phyloP scores from a whole-genome alignment of 2,329 filamentous ascomycete species.

The Capronia epimyces region DNA sequence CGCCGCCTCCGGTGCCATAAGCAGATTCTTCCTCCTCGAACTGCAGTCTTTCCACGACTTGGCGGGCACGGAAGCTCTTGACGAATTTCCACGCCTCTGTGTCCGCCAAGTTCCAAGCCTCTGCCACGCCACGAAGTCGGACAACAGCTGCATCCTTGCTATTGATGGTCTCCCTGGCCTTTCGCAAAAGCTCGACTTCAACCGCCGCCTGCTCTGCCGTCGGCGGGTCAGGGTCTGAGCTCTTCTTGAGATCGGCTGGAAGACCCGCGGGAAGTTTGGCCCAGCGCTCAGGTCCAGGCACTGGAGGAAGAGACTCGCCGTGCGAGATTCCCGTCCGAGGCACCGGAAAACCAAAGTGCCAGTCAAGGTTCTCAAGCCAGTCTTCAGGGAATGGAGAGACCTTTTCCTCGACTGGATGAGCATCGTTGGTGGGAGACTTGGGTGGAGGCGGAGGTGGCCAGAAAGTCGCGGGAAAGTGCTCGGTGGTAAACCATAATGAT shows the following conservation, averaged over 20 bases:
- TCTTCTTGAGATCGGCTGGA: slow-evolving; percentile 36
- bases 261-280: slow-evolving; percentile 41
- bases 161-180: slow-evolving; percentile 44
- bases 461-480: slow-evolving; percentile 44
- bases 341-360: slow-evolving; percentile 81
- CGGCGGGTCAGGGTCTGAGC: slow-evolving; percentile 36
- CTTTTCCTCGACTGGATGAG: slow-evolving; percentile 26
- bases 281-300: slow-evolving; percentile 54
- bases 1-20: slow-evolving; percentile 12
- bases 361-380: slow-evolving; percentile 64
- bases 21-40: slow-evolving; percentile 55
- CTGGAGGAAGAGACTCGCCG: slow-evolving; percentile 53
- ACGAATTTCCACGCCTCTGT: slow-evolving; percentile 62
- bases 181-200: slow-evolving; percentile 48
- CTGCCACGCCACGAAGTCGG: slow-evolving; percentile 42
- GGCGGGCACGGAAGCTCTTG: slow-evolving; percentile 53
- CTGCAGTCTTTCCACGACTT: slow-evolving; percentile 51
- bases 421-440: slow-evolving; percentile 30
- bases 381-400: slow-evolving; percentile 43
- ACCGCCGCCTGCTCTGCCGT: slow-evolving; percentile 36
- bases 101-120: slow-evolving; percentile 57
- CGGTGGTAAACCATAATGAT: slow-evolving; percentile 77
- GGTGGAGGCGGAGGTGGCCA: slow-evolving; percentile 24
- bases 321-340: slow-evolving; percentile 51
- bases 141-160: slow-evolving; percentile 36